Base-by-base conservation (phyloP, 441 rosid genomes). In the Raphanus hybrid region DNA sequence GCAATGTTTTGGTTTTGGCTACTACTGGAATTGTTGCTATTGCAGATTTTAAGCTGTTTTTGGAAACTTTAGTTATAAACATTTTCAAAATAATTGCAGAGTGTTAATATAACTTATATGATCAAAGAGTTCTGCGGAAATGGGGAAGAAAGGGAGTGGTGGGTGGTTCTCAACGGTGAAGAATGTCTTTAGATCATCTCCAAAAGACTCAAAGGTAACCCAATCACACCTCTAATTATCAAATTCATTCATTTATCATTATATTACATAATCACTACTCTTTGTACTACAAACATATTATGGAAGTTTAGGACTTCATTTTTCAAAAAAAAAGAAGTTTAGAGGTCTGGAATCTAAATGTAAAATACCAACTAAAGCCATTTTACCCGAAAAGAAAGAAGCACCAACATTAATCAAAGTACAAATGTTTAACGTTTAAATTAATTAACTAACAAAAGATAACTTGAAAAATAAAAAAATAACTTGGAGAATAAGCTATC, bases 91-190 rank as follows among this genome's bases (percentile, higher is more conserved):
- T 43, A 45, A 26, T 34, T 50, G 7, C n/a, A 9, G 23, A 34
- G 57, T 23, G 35, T 12, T 58, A 2, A 62, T 0, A 67, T 15
- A 66, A 48, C 15, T 32, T 54, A 52, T 54, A 39, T 34, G 61
- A 77, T 75, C 66, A 72, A 50, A 23, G 67, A 43, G 20, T 48
- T 59, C 59, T 10, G 64, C 69, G 87, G 87, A 78, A 64, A 95
- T 95, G 99, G 99, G 97, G 74, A 91, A 91, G 91, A 93, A 94
- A 84, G 92, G 94, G 15, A 78, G 84, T 73, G 81, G 95, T 41
- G 80, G 80, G 41, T 96, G 99, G 99, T 90, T 93, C 85, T 89
- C 94, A 12, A 85, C 97, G 9, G 97, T 92, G 81, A 96, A 87
- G 88, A 93, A 85, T 82, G 97, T 88, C 52, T 95, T 95, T 85